Conservation (phyloP, 768 basidiomycete genomes). For the Lentinus brumalis region DNA sequence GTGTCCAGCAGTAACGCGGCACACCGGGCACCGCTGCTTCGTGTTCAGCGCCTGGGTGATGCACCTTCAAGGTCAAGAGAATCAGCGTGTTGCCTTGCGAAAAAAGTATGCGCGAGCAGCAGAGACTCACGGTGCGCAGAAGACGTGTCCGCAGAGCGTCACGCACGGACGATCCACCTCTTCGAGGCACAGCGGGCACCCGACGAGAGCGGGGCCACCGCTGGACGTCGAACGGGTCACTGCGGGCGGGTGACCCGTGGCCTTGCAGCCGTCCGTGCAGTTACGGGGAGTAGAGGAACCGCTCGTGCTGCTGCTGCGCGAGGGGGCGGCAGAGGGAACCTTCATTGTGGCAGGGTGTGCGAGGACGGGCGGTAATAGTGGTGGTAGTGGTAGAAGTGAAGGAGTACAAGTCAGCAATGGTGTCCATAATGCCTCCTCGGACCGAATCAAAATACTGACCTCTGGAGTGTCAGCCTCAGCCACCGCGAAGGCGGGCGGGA, state of each 20-base stretch:
- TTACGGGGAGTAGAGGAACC: not conserved
- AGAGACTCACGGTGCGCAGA: slow-evolving; percentile 36
- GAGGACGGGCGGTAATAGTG: not conserved
- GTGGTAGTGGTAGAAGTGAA: not conserved
- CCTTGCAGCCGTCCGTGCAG: not conserved
- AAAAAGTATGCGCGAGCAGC: not conserved
- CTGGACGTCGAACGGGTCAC: not conserved
- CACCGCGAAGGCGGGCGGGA: slow-evolving; percentile 1
- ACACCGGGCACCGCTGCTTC: slow-evolving; percentile 20
- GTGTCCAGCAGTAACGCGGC: slow-evolving; percentile 9
- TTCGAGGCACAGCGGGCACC: slow-evolving; percentile 35
- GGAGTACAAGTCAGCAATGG: not conserved
- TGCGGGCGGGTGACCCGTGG: not conserved
- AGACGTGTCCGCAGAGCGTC: slow-evolving; percentile 36
- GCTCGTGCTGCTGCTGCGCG: not conserved
- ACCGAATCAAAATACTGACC: not conserved
- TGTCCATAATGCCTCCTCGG: not conserved
- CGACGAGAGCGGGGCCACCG: slow-evolving; percentile 11
- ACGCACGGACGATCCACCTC: slow-evolving; percentile 25
- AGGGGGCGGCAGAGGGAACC: not conserved
- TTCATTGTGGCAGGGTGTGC: not conserved
- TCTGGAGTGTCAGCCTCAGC: not conserved
- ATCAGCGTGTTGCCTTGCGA: not conserved
- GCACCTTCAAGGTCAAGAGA: slow-evolving; percentile 7
- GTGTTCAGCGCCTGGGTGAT: slow-evolving; percentile 6